Evolutionary conservation across 352 stramenopile species (phyloP), one percentile per base, ranked within the genome.

Genomic region (Thraustochytrium sp.): DNA sequence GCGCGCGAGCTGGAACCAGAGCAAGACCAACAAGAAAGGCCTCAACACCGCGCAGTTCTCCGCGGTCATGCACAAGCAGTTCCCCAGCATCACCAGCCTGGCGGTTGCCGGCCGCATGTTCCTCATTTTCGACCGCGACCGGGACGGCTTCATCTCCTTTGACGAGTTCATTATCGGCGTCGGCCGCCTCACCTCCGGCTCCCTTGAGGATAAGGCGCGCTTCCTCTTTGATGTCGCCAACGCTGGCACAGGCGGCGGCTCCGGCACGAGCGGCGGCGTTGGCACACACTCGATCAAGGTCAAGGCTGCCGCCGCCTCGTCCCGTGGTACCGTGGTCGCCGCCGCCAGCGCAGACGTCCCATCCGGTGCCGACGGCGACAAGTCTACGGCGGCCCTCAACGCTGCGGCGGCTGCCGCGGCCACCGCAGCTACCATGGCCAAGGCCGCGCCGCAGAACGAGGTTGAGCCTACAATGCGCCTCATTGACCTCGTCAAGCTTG

Each of bases 221-320:
- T 84, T 84, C 75, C 55, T 84, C 36, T 84, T 84, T 78, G 75
- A 84, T 13, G 68, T 80, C n/a, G 68, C 68, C 34, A 80, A 80
- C 68, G 68, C 46, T n/a, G n/a, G n/a, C n/a, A n/a, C n/a, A n/a
- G n/a, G n/a, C n/a, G n/a, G n/a, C n/a, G n/a, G n/a, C n/a, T n/a
- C n/a, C n/a, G n/a, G n/a, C n/a, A n/a, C n/a, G n/a, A n/a, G n/a
- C n/a, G n/a, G n/a, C n/a, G n/a, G n/a, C n/a, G n/a, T n/a, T n/a
- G n/a, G n/a, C n/a, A n/a, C n/a, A n/a, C n/a, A n/a, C n/a, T n/a
- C 13, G 2, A 44, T 21, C 55, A 64, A 40, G 63, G 40, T 53
- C 36, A 56, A 36, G 46, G 23, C 16, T 18, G 37, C 8, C 13
- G n/a, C 36, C 5, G 36, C n/a, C n/a, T n/a, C n/a, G n/a, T n/a